Conservation (phyloP, 2,329 filamentous ascomycete species). For the Tolypocladium pustulatum region DNA sequence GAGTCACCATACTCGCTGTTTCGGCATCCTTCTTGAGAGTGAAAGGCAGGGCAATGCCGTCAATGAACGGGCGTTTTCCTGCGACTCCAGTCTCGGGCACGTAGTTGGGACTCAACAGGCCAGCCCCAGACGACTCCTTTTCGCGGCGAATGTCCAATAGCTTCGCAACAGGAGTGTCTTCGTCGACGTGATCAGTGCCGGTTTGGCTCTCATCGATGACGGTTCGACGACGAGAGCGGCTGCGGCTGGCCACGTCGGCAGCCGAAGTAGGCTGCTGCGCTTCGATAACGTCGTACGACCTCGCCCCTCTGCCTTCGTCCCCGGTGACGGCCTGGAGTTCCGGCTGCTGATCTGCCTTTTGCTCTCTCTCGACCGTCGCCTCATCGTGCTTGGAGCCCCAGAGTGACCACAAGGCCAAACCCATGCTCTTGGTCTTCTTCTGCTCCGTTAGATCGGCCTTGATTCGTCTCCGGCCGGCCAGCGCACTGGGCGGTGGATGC, state of each 20-base stretch:
- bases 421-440: conserved; percentile 57
- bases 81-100: conserved; percentile 37
- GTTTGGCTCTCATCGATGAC: conserved; percentile 44
- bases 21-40: conserved; percentile 52
- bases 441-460: conserved; percentile 29
- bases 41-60: conserved; percentile 64
- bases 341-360: conserved; percentile 33
- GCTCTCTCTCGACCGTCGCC: conserved; percentile 51
- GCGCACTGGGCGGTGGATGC: conserved; percentile 69
- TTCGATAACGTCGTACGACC: conserved; percentile 28
- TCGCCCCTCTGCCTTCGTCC: conserved; percentile 32
- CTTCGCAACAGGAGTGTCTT: conserved; percentile 31
- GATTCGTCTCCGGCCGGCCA: conserved; percentile 58
- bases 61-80: conserved; percentile 55
- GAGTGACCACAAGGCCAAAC: conserved; percentile 71
- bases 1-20: conserved; percentile 61
- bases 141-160: conserved; percentile 32
- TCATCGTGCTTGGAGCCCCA: conserved; percentile 90
- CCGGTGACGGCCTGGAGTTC: conserved; percentile 20
- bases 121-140: conserved; percentile 25
- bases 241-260: conserved; percentile 17
- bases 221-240: conserved; percentile 31
- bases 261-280: conserved; percentile 21
- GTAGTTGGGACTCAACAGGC: conserved; percentile 32
- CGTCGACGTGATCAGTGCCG: conserved; percentile 17